phyloP scores from a whole-genome alignment of 352 stramenopile genomes.

The Pythium apleroticum region DNA sequence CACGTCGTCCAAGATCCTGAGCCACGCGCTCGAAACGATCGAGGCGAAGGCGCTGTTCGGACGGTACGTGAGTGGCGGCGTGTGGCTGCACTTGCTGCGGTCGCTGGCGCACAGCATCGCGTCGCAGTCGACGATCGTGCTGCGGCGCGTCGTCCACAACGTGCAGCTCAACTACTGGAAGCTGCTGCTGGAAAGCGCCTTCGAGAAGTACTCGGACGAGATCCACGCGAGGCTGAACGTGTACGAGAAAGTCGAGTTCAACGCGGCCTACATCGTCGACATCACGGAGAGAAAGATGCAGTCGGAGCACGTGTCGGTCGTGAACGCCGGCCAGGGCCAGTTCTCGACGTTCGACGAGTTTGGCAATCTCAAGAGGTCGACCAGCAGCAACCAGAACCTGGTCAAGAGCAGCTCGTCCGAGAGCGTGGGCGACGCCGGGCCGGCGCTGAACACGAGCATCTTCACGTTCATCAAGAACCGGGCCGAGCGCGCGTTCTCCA shows the following conservation, averaged over 20 bases:
- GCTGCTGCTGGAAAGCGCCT: slow-evolving; percentile 49
- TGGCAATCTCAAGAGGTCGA: slow-evolving; percentile 70
- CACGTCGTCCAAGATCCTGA: slow-evolving; percentile 58
- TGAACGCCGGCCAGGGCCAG: slow-evolving; percentile 58
- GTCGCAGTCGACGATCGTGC: slow-evolving; percentile 38
- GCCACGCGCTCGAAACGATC: slow-evolving; percentile 46
- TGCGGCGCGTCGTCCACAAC: slow-evolving; percentile 62
- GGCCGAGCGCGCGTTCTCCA: slow-evolving; percentile 61
- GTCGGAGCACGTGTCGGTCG: slow-evolving; percentile 41
- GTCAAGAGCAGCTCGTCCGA: slow-evolving; percentile 12
- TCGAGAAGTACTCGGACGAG: slow-evolving; percentile 58
- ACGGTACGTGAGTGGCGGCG: slow-evolving; percentile 48
- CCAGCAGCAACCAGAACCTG: slow-evolving; percentile 8
- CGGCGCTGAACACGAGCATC: slow-evolving; percentile 61
- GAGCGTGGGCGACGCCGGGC: background rate
- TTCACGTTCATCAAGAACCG: slow-evolving; percentile 79
- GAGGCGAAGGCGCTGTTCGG: slow-evolving; percentile 69
- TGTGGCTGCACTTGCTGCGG: slow-evolving; percentile 51
- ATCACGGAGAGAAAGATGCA: slow-evolving; percentile 72
- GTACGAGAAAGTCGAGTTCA: slow-evolving; percentile 61
- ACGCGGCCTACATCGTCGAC: slow-evolving; percentile 64
- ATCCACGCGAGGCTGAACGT: slow-evolving; percentile 56
- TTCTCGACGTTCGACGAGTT: slow-evolving; percentile 81
- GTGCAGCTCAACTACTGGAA: slow-evolving; percentile 66
- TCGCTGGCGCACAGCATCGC: slow-evolving; percentile 48